Percentiles rank a stretch among this genome's conserved stretches.
Evolutionary conservation across 2,329 filamentous ascomycete genomes (phyloP).

Genomic region (Monilinia fructigena): DNA sequence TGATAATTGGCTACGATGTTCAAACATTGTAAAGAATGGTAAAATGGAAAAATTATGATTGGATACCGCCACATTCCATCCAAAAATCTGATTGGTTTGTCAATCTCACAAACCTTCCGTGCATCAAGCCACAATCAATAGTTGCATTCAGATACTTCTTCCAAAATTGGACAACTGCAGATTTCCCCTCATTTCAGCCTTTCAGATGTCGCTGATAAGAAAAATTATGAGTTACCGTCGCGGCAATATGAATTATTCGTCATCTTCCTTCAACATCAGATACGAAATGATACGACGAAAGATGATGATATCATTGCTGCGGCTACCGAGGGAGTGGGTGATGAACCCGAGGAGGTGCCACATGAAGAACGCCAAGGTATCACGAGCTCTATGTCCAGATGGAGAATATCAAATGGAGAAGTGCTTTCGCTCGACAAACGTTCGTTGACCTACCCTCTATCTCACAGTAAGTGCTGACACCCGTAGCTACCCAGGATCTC

Average conservation of each 20-base stretch:
- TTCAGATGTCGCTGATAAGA: not conserved
- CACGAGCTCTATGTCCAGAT: not conserved
- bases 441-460: not conserved
- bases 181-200: not conserved
- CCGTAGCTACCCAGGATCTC: conserved; percentile 53
- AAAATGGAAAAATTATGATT: not conserved
- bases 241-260: not conserved
- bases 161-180: not conserved
- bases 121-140: not conserved
- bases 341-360: not conserved
- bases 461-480: not conserved
- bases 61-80: not conserved
- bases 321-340: not conserved
- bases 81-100: not conserved
- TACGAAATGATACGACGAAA: conserved; percentile 15
- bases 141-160: not conserved
- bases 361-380: not conserved
- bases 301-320: not conserved
- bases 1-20: not conserved
- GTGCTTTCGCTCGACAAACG: not conserved
- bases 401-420: not conserved
- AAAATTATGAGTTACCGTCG: not conserved
- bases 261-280: not conserved
- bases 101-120: not conserved
- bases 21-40: not conserved